Evolutionary conservation across 2,329 filamentous ascomycete species (phyloP), one percentile per base, ranked within the genome.

Genomic region (Aspergillus sp.): DNA sequence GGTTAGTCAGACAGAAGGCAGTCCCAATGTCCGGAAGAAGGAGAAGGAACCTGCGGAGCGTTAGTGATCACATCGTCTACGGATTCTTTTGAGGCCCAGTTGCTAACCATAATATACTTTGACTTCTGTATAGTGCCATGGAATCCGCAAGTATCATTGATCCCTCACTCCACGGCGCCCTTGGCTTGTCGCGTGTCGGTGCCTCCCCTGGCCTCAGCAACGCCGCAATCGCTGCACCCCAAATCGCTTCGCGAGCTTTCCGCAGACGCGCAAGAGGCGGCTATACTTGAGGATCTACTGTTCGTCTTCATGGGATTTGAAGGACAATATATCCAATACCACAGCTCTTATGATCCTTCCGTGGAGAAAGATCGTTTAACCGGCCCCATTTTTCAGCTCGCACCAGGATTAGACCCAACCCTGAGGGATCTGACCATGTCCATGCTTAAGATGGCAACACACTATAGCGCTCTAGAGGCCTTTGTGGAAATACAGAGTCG

Each of bases 281-380:
- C 82, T 7, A 85, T 98, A 37, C 75, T 97, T 35, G 90, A 96
- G 55, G 93, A 98, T 57, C 70, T 98, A 11, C 69, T 97, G 31
- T 96, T 91, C 61, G 90, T 95, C 5, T 94, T 97, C 57, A 96
- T 98, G 90, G 93, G 93, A 26, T 95, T 90, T 51, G 93, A 98
- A 68, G 93, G 93, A n/a, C 90, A 95, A 65, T 97, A 97, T 62
- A 87, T 98, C 49, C 86, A 88, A 43, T 97, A 89, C 62, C 79
- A 79, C 46, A 86, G 88, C 53, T 79, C 80, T 7, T 97, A 95
- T 64, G 84, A 95, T 54, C 89, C 90, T 0, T 72, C 78, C 3
- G 82, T 88, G 40, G 93, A 98, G 69, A 88, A 91, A 58, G 89
- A 94, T 59, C 83, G 90, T 10, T 73, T 98, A 39, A 78, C 85